Evolutionary conservation across 1,284 basidiomycete genomes (phyloP), one percentile per base, ranked within the genome.

Genomic region (Microbotryum lychnidis-dioicae): DNA sequence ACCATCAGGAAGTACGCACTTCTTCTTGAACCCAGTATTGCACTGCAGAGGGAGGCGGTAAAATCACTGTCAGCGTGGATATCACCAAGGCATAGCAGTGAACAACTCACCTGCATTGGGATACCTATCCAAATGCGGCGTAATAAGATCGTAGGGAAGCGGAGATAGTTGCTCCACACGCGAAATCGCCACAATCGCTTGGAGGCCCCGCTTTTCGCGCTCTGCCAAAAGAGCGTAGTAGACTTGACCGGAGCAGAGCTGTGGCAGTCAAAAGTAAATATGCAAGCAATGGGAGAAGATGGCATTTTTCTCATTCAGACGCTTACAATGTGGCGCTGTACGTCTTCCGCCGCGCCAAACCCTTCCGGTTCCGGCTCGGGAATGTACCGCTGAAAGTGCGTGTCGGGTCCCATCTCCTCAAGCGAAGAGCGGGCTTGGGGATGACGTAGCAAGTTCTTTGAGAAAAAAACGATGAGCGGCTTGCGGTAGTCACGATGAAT

Each of bases 401-500:
- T 90, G 46, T 96, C 89, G 66, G 85, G 89, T 42, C 83, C 77
- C 85, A 99, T 91, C 74, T 97, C 94, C 14, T 83, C 82, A 10
- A 98, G 78, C 23, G 83, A 80, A 0, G 93, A 97, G 66, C 89
- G 86, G 45, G 91, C 94, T 62, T 82, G 83, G 14, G 94, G 91
- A 77, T 97, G 93, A 70, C 94, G 91, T 58, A 98, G 81, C 49
- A 98, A 82, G 64, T 83, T 86, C 81, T 98, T 98, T 54, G 91
- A 94, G 85, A 97, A 97, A 84, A 97, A 96, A 72, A 89, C 64
- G 72, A 98, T 85, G 66, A 96, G 83, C 83, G 92, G 92, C 80
- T 96, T 96, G 72, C 92, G 85, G 87, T 91, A 96, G 76, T 94
- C 92, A 70, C 92, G 89, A 77, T 91, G 87, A 73, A 91, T 90